Conservation (phyloP, 768 basidiomycete genomes). For the Aureoboletus auriporus region DNA sequence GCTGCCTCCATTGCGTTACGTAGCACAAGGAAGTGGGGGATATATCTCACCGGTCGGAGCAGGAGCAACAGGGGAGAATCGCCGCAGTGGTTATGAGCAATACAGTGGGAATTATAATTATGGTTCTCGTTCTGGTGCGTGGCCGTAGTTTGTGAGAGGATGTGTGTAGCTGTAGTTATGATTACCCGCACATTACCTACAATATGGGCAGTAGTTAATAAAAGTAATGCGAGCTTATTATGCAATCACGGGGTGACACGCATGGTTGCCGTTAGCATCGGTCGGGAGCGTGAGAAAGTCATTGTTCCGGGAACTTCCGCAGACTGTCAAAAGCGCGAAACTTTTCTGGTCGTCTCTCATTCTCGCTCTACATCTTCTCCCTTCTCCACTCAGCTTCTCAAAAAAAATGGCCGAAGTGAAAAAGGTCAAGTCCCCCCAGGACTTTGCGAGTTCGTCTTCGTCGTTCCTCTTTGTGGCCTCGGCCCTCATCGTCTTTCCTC, state of each 20-base stretch:
- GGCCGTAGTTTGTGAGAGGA: constrained; percentile 21
- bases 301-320: constrained; percentile 29
- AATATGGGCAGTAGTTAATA: constrained; percentile 13
- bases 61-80: constrained; percentile 14
- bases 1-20: constrained; percentile 28
- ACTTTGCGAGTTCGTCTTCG: constrained; percentile 66
- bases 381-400: constrained; percentile 47
- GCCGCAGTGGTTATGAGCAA: constrained; percentile 21
- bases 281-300: constrained; percentile 27
- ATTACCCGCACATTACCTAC: constrained; percentile 12
- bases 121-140: constrained; percentile 18
- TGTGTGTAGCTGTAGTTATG: constrained; percentile 11
- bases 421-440: constrained; percentile 87
- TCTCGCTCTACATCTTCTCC: constrained; percentile 34
- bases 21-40: constrained; percentile 13
- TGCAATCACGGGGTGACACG: not conserved
- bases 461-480: not conserved
- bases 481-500: constrained; percentile 12
- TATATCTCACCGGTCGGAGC: constrained; percentile 21
- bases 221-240: not conserved
- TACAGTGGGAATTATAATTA: constrained; percentile 24
- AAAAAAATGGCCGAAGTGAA: constrained; percentile 77
- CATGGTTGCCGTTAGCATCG: constrained; percentile 5
- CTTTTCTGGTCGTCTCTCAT: constrained; percentile 46
- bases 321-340: constrained; percentile 39